A percentile compares a stretch with the other conserved stretches of the same genome.
Conservation (phyloP, 1,284 basidiomycete species). For the Omphalotus olearius region DNA sequence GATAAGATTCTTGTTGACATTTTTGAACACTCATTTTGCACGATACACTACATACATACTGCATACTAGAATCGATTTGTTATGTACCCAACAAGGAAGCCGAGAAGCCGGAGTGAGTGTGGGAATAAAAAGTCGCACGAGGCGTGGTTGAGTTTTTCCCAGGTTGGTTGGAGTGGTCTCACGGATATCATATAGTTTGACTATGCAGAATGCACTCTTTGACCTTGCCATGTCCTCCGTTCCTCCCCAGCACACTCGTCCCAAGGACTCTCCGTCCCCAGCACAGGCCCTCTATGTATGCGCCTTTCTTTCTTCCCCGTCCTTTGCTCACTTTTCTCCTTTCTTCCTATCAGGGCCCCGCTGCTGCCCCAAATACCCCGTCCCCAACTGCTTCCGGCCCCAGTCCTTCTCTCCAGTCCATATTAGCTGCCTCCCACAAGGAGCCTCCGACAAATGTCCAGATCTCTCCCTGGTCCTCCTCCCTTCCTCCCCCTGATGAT, state of each 20-base stretch:
- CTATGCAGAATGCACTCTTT: too few species aligned
- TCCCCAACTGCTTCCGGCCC: constrained; percentile 41
- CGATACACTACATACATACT: too few species aligned
- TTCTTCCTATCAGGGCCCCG: constrained; percentile 22
- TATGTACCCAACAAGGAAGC: too few species aligned
- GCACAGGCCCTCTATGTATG: constrained; percentile 5
- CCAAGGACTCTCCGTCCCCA: constrained; percentile 4
- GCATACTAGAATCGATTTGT: too few species aligned
- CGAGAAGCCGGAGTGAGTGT: too few species aligned
- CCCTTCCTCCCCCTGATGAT: constrained; percentile 20
- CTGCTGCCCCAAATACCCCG: constrained; percentile 24
- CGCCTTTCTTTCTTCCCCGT: constrained; percentile 16
- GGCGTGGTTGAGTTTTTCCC: too few species aligned
- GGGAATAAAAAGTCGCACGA: too few species aligned
- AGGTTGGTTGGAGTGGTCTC: too few species aligned
- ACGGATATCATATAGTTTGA: too few species aligned
- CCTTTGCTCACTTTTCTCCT: constrained; percentile 11
- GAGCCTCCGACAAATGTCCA: constrained; percentile 34
- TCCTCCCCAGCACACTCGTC: constrained; percentile 3
- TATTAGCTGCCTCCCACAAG: constrained; percentile 48
- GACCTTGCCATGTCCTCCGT: constrained; percentile 5
- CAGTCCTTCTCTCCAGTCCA: constrained; percentile 60
- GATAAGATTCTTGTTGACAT: constrained; percentile 4
- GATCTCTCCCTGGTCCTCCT: constrained; percentile 33
- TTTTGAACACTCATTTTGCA: too few species aligned